phyloP scores from a whole-genome alignment of 2,329 filamentous ascomycete species.

The Coleophoma eucalyptorum region DNA sequence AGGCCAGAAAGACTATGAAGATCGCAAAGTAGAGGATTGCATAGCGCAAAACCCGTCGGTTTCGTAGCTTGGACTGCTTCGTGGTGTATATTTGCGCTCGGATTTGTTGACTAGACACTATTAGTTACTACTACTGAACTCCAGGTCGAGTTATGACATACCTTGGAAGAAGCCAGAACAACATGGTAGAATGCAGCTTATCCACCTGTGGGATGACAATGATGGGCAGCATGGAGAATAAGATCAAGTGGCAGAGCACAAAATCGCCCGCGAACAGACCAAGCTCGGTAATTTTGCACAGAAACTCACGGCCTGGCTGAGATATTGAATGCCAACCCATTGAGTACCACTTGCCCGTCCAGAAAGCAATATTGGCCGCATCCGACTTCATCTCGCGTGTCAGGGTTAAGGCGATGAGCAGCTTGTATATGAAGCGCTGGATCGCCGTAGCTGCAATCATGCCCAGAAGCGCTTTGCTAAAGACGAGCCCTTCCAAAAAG shows the following conservation, averaged over 20 bases:
- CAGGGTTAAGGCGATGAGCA: slow-evolving; percentile 81
- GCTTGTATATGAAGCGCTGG: slow-evolving; percentile 92
- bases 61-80: slow-evolving; percentile 96
- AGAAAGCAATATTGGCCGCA: slow-evolving; percentile 96
- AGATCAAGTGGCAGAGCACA: slow-evolving; percentile 80
- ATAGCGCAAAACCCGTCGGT: slow-evolving; percentile 88
- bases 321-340: slow-evolving; percentile 98
- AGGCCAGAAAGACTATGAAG: slow-evolving; percentile 75
- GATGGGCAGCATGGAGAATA: slow-evolving; percentile 89
- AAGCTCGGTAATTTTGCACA: slow-evolving; percentile 98
- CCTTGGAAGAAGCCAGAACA: slow-evolving; percentile 99
- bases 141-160: slow-evolving; percentile 48
- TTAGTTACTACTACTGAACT: slow-evolving; percentile 2
- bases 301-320: slow-evolving; percentile 92
- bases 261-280: slow-evolving; percentile 96
- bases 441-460: slow-evolving; percentile 89
- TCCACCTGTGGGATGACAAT: slow-evolving; percentile 86
- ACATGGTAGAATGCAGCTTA: slow-evolving; percentile 94
- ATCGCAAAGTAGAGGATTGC: slow-evolving; percentile 92
- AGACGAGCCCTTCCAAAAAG: slow-evolving; percentile 85
- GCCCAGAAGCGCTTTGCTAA: slow-evolving; percentile 75
- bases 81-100: slow-evolving; percentile 97
- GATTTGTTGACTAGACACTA: slow-evolving; percentile 79
- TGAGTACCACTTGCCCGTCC: slow-evolving; percentile 99
- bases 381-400: slow-evolving; percentile 97